A percentile compares a stretch with the other conserved stretches of the same genome.
These are phyloP conservation scores for Spergularia bocconei DNA, from an alignment of 148 eudicot species.

Conservation along the genomic window DNA sequence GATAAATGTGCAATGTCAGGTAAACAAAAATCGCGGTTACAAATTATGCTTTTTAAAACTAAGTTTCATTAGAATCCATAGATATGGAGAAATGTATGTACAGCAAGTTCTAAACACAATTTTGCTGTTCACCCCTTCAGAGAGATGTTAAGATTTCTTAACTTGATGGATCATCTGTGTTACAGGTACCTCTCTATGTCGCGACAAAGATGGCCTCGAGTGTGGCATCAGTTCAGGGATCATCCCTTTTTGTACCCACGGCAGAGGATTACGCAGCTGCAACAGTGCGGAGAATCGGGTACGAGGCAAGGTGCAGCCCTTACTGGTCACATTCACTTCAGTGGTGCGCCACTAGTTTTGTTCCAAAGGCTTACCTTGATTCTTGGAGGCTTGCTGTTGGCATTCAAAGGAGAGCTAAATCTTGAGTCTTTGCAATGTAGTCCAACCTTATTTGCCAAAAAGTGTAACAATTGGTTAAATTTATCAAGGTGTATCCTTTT, in stretches of 20 bases:
- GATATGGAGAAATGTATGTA: neutral
- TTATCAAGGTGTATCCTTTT: too few species aligned
- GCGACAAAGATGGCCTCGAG: constrained; percentile 52
- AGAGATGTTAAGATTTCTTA: neutral
- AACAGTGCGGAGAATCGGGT: constrained; percentile 43
- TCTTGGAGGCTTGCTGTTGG: constrained; percentile 57
- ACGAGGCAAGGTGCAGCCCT: constrained; percentile 44
- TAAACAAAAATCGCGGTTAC: neutral
- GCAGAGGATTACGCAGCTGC: constrained; percentile 40
- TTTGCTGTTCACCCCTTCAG: neutral
- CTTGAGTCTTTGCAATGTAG: neutral
- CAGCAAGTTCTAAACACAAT: neutral
- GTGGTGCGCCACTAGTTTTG: constrained; percentile 41
- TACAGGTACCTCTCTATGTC: constrained; percentile 55
- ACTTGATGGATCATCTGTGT: neutral
- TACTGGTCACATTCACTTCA: constrained; percentile 63
- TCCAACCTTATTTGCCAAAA: too few species aligned
- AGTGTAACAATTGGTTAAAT: too few species aligned
- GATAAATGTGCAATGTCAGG: constrained; percentile 82
- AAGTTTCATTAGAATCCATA: neutral
- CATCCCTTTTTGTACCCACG: constrained; percentile 49
- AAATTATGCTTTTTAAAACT: neutral
- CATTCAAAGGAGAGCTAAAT: constrained; percentile 20
- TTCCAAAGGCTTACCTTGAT: constrained; percentile 50
- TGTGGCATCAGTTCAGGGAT: constrained; percentile 32